Percentiles rank a stretch among this genome's conserved stretches.
Evolutionary conservation across 805 yeast species (phyloP).

Genomic region (Lipomyces kockii): DNA sequence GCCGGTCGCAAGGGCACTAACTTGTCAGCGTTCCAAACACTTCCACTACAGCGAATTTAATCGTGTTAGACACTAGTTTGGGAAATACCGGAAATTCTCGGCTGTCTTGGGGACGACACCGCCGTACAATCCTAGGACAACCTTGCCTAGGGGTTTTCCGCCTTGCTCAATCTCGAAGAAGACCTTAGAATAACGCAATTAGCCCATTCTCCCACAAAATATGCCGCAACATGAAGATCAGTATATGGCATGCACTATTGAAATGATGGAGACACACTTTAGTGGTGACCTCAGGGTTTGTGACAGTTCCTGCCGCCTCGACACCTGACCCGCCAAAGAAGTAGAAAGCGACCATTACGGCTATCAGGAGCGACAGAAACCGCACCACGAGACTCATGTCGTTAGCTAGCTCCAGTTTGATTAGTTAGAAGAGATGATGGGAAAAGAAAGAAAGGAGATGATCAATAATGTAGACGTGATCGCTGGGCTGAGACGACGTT

Average conservation of each 20-base stretch:
- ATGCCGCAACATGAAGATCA: not conserved
- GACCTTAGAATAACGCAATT: constrained; percentile 51
- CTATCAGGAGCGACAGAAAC: constrained; percentile 17
- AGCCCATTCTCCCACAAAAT: not conserved
- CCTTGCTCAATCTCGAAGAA: constrained; percentile 87
- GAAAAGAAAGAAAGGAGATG: not conserved
- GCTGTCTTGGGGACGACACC: constrained; percentile 85
- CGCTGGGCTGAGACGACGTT: not conserved
- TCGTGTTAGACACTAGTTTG: not conserved
- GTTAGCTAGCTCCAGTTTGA: not conserved
- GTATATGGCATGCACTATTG: not conserved
- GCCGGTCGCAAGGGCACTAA: constrained; percentile 72
- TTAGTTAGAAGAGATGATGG: not conserved
- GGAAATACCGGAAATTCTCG: constrained; percentile 69
- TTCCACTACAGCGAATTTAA: constrained; percentile 46
- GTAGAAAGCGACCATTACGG: constrained; percentile 24
- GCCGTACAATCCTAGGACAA: constrained; percentile 87
- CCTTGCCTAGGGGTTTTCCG: constrained; percentile 74
- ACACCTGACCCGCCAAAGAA: constrained; percentile 27
- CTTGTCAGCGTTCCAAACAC: not conserved
- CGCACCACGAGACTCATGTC: constrained; percentile 5
- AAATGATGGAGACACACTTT: constrained; percentile 39
- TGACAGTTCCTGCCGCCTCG: constrained; percentile 21
- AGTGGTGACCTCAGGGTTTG: constrained; percentile 42
- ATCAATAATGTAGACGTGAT: not conserved